phyloP scores from a whole-genome alignment of 2,329 filamentous ascomycete species.

The Teratosphaeria pseudoeucalypti region DNA sequence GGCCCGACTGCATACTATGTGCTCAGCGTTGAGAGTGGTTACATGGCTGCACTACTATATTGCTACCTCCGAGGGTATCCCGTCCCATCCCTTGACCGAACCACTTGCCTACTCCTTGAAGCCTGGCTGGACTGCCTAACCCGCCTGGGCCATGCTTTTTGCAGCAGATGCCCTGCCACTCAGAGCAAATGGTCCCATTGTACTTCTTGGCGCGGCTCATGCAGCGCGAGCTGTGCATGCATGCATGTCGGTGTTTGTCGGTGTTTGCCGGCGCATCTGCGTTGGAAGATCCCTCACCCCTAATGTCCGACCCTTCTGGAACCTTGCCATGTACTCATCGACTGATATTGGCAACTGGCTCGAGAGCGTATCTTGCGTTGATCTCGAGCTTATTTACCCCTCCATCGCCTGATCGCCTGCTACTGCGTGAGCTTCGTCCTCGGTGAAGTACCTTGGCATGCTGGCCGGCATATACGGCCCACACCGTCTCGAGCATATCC shows the following conservation, averaged over 20 bases:
- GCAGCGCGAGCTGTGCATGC: not conserved
- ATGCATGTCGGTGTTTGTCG: not conserved
- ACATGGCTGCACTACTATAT: not conserved
- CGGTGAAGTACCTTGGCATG: not conserved
- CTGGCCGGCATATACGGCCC: not conserved
- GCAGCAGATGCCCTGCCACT: not conserved
- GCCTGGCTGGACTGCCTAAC: not conserved
- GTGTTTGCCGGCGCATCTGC: not conserved
- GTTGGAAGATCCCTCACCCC: not conserved
- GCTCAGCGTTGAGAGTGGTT: not conserved
- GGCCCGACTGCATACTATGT: not conserved
- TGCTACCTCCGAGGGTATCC: no score
- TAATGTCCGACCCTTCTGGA: not conserved
- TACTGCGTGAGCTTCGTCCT: not conserved
- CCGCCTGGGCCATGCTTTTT: not conserved
- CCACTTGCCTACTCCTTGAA: no score
- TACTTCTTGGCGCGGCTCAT: not conserved
- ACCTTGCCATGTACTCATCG: not conserved
- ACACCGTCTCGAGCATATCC: not conserved
- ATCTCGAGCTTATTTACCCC: not conserved
- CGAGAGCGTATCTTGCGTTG: not conserved
- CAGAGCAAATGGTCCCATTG: not conserved
- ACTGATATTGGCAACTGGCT: not conserved
- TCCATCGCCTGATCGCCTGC: not conserved
- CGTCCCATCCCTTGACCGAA: no score